Conservation (phyloP, 2,329 filamentous ascomycete species). For the Helotiales sp. region DNA sequence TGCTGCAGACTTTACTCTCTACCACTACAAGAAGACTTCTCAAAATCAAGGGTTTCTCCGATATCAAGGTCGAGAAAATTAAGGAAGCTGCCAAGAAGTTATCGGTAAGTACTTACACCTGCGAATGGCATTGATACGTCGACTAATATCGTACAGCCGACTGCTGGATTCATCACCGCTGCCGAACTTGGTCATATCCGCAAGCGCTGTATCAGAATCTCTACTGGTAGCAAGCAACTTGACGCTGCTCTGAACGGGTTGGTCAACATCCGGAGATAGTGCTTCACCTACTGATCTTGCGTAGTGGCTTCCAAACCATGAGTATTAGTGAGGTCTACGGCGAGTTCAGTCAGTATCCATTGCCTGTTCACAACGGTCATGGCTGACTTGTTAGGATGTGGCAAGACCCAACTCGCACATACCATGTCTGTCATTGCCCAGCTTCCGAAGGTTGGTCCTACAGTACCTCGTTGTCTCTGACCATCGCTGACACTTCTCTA, state of each 20-base stretch:
- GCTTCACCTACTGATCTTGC: background rate
- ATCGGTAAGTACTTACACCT: slow-evolving; percentile 33
- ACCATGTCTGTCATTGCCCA: slow-evolving; percentile 69
- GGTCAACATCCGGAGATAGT: slow-evolving; percentile 3
- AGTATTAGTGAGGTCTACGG: slow-evolving; percentile 70
- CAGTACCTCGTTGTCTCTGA: background rate
- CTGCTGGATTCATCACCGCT: slow-evolving; percentile 67
- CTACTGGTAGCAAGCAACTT: slow-evolving; percentile 72
- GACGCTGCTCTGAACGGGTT: slow-evolving; percentile 68
- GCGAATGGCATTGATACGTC: background rate
- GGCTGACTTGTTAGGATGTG: slow-evolving; percentile 52
- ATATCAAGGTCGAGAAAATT: slow-evolving; percentile 73
- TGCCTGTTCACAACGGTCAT: no score
- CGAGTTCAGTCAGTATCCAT: slow-evolving; percentile 53
- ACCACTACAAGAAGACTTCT: slow-evolving; percentile 64
- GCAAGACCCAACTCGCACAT: slow-evolving; percentile 72
- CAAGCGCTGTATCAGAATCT: slow-evolving; percentile 67
- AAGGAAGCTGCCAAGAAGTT: slow-evolving; percentile 64
- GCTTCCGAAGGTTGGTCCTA: slow-evolving; percentile 49
- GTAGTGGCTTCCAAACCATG: slow-evolving; percentile 70
- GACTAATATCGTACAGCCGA: slow-evolving; percentile 51
- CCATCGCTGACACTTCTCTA: slow-evolving; percentile 32
- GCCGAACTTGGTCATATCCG: slow-evolving; percentile 67
- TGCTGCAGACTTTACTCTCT: slow-evolving; percentile 59
- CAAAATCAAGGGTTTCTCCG: slow-evolving; percentile 73